These are phyloP conservation scores for Penicillium alfredii DNA, from an alignment of 495 filamentous ascomycete species.

Conservation along the genomic window DNA sequence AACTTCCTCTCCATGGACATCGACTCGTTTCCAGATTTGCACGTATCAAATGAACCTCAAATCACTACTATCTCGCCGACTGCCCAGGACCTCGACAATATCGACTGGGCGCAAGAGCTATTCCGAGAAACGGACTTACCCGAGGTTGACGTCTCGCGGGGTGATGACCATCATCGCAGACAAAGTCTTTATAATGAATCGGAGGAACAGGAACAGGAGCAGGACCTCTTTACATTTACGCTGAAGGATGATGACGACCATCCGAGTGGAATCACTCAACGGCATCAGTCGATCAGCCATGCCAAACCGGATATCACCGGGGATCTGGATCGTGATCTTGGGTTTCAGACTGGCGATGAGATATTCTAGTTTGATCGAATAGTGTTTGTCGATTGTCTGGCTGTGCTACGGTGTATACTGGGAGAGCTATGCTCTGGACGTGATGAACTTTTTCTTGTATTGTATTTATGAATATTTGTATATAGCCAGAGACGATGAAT, in stretches of 20 bases:
- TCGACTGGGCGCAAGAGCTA: slow-evolving; percentile 35
- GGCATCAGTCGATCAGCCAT: slow-evolving; percentile 4
- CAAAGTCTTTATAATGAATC: slow-evolving; percentile 6
- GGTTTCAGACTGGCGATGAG: slow-evolving; percentile 31
- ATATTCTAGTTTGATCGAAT: slow-evolving; percentile 23
- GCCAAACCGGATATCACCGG: slow-evolving; percentile 31
- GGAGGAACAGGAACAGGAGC: slow-evolving; percentile 7
- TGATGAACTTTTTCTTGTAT: too few species aligned
- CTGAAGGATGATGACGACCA: slow-evolving; percentile 12
- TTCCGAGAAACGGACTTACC: slow-evolving; percentile 21
- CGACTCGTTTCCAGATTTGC: slow-evolving; percentile 22
- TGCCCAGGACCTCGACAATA: slow-evolving; percentile 14
- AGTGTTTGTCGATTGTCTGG: not conserved
- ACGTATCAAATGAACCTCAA: slow-evolving; percentile 1
- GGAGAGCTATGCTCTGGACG: too few species aligned
- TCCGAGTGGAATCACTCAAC: too few species aligned
- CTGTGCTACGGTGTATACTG: too few species aligned
- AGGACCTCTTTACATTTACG: slow-evolving; percentile 27
- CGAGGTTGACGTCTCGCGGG: not conserved
- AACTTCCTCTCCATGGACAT: slow-evolving; percentile 23
- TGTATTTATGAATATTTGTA: too few species aligned
- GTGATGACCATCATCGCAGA: not conserved
- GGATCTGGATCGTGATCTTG: slow-evolving; percentile 39
- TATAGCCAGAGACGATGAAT: too few species aligned
- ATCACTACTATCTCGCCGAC: slow-evolving; percentile 7